These are phyloP conservation scores for Aeminium ludgeri DNA, from an alignment of 495 filamentous ascomycete species.

Conservation along the genomic window DNA sequence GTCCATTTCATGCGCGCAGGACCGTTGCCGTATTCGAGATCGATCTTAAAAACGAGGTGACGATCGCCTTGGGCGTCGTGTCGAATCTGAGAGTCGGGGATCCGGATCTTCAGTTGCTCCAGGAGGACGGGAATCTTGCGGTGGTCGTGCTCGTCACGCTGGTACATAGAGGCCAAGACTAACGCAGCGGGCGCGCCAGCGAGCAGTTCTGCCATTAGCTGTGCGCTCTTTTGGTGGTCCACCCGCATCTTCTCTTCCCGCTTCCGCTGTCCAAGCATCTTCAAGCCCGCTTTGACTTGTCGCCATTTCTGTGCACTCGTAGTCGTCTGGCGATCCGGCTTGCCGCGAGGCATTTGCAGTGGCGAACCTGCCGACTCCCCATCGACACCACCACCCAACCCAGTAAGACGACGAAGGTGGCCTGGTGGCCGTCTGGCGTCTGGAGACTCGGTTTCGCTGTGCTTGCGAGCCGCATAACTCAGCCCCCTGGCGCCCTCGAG, in stretches of 20 bases:
- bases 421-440: slow-evolving; percentile 44
- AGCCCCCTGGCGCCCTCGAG: slow-evolving; percentile 38
- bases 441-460: slow-evolving; percentile 27
- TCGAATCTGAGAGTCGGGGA: slow-evolving; percentile 57
- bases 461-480: slow-evolving; percentile 32
- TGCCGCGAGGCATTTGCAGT: slow-evolving; percentile 3
- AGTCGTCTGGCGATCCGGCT: slow-evolving; percentile 44
- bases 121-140: slow-evolving; percentile 85
- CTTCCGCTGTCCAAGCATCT: slow-evolving; percentile 58
- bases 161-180: slow-evolving; percentile 91
- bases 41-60: slow-evolving; percentile 76
- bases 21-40: slow-evolving; percentile 90
- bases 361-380: slow-evolving; percentile 10
- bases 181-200: slow-evolving; percentile 82
- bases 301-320: slow-evolving; percentile 74
- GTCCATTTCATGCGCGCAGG: slow-evolving; percentile 95
- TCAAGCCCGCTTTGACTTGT: slow-evolving; percentile 68
- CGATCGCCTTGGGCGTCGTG: slow-evolving; percentile 48
- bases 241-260: slow-evolving; percentile 59
- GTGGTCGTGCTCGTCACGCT: slow-evolving; percentile 90
- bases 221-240: slow-evolving; percentile 88
- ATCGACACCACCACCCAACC: slow-evolving; percentile 38
- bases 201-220: slow-evolving; percentile 85
- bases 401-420: slow-evolving; percentile 59
- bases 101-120: slow-evolving; percentile 80